Conservation (phyloP, 2,329 filamentous ascomycete species). For the Monilinia aucupariae region DNA sequence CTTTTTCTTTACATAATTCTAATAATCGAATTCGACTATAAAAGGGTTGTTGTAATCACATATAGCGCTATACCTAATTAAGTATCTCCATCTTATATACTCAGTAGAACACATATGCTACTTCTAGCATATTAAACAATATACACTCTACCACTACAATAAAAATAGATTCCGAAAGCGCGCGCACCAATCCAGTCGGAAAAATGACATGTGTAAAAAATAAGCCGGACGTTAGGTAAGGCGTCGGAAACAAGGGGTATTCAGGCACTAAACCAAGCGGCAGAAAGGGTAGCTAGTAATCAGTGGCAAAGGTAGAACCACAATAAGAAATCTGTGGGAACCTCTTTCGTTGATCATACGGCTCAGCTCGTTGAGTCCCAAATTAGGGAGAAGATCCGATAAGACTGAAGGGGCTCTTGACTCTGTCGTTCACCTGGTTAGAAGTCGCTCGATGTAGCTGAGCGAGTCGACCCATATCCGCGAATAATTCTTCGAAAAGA, state of each 20-base stretch:
- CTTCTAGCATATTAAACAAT: too few relatives aligned
- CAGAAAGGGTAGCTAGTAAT: background rate
- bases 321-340: background rate
- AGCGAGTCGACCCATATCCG: background rate
- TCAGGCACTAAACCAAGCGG: background rate
- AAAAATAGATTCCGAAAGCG: too few relatives aligned
- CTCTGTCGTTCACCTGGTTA: background rate
- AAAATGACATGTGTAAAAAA: background rate
- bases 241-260: too few relatives aligned
- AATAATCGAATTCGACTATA: too few relatives aligned
- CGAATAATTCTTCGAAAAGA: background rate
- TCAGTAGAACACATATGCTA: too few relatives aligned
- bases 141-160: too few relatives aligned
- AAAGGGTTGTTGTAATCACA: too few relatives aligned
- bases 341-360: background rate
- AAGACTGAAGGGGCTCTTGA: background rate
- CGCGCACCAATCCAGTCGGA: background rate
- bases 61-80: too few relatives aligned
- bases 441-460: background rate
- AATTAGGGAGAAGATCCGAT: background rate
- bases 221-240: too few relatives aligned
- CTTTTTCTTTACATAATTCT: too few relatives aligned
- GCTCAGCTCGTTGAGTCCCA: background rate
- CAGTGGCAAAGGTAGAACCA: background rate
- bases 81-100: too few relatives aligned